Conservation (phyloP, 257 asterid species). For the Solanum chmielewskii region DNA sequence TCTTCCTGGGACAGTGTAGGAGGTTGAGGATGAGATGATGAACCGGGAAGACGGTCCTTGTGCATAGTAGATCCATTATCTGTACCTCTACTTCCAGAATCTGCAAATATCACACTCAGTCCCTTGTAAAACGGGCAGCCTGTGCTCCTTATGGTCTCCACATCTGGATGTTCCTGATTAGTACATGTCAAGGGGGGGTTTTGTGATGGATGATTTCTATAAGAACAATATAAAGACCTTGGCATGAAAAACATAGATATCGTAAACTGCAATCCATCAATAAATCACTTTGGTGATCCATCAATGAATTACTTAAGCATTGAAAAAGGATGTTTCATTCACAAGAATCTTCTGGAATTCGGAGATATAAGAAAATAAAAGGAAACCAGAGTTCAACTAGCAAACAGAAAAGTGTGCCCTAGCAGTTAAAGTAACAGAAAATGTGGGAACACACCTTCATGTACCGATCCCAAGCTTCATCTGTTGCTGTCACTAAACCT, state of each 20-base stretch:
- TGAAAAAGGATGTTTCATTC: background rate
- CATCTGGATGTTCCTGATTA: conserved; percentile 80
- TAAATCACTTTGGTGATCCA: background rate
- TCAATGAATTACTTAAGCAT: background rate
- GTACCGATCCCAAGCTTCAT: conserved; percentile 67
- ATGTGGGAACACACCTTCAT: conserved; percentile 26
- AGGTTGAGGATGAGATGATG: conserved; percentile 18
- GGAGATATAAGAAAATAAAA: background rate
- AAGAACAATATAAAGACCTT: background rate
- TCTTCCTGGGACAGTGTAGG: conserved; percentile 21
- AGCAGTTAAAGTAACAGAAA: background rate
- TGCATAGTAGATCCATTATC: conserved; percentile 24
- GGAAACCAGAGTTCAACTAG: background rate
- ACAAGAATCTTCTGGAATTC: background rate
- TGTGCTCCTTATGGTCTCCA: conserved; percentile 41
- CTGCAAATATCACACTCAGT: conserved; percentile 38
- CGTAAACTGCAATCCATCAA: background rate
- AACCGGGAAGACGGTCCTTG: conserved; percentile 13
- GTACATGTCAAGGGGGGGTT: conserved; percentile 2
- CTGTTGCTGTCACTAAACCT: conserved; percentile 43
- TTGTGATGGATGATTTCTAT: background rate
- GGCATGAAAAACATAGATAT: background rate
- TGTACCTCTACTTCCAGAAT: conserved; percentile 17
- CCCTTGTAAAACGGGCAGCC: conserved; percentile 64
- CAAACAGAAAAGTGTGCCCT: background rate